Percentiles rank a stretch among this genome's conserved stretches.
phyloP scores from a whole-genome alignment of 495 filamentous ascomycete genomes.

The Hypomontagnella monticulosa region DNA sequence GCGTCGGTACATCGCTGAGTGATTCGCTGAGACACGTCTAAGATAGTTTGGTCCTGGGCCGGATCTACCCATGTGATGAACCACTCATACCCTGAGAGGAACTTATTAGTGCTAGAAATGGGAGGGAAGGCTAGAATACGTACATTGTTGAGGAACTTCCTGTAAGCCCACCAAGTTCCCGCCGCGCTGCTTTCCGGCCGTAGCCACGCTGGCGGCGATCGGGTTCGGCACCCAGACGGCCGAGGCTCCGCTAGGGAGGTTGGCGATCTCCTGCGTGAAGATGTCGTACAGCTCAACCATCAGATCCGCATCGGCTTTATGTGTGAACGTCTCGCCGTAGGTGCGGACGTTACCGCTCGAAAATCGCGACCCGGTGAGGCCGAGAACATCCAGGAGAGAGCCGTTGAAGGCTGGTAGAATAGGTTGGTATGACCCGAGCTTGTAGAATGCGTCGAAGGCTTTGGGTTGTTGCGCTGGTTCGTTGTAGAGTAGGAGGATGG shows the following conservation, averaged over 20 bases:
- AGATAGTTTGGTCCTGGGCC: slow-evolving; percentile 18
- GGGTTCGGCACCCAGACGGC: slow-evolving; percentile 46
- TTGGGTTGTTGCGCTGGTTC: slow-evolving; percentile 12
- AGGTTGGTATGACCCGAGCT: slow-evolving; percentile 12
- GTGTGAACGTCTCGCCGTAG: slow-evolving; percentile 41
- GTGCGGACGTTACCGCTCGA: slow-evolving; percentile 25
- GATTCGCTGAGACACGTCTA: slow-evolving; percentile 17
- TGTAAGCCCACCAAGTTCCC: slow-evolving; percentile 49
- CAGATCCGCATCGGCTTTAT: slow-evolving; percentile 37
- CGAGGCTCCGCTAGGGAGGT: slow-evolving; percentile 35
- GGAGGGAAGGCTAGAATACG: slow-evolving; percentile 5
- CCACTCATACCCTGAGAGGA: slow-evolving; percentile 34
- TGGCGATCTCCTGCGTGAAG: slow-evolving; percentile 33
- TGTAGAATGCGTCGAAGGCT: slow-evolving; percentile 33
- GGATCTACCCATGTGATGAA: slow-evolving; percentile 31
- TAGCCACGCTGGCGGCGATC: slow-evolving; percentile 43
- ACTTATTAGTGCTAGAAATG: slow-evolving; percentile 4
- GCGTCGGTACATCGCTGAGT: slow-evolving; percentile 41
- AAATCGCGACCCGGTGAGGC: slow-evolving; percentile 35
- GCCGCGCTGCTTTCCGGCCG: slow-evolving; percentile 39
- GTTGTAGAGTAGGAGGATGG: slow-evolving; percentile 30
- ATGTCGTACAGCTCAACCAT: slow-evolving; percentile 42
- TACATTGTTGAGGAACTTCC: slow-evolving; percentile 38
- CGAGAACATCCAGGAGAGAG: slow-evolving; percentile 24
- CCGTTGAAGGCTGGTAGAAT: slow-evolving; percentile 29